phyloP scores from a whole-genome alignment of 306 rosid species.

The Medicago truncatula region DNA sequence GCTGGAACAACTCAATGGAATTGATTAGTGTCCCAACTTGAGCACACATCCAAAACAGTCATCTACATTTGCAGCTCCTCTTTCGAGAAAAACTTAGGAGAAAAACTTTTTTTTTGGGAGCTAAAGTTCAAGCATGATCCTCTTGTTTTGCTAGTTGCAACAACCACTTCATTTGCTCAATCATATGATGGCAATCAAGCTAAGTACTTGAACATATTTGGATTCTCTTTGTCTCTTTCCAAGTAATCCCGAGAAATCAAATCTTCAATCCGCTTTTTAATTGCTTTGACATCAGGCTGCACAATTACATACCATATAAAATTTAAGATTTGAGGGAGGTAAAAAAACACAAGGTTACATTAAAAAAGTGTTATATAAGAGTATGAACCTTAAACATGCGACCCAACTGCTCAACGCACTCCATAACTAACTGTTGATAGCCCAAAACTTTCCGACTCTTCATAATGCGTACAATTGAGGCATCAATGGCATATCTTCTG shows the following conservation, averaged over 20 bases:
- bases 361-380: conserved; percentile 1
- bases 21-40: conserved; percentile 52
- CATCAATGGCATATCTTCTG: conserved; percentile 94
- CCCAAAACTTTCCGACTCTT: conserved; percentile 85
- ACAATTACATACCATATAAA: conserved; percentile 25
- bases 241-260: conserved; percentile 94
- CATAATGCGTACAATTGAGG: conserved; percentile 95
- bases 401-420: conserved; percentile 92
- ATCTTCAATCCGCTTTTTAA: conserved; percentile 94
- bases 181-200: conserved; percentile 59
- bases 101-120: conserved; percentile 38
- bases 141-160: conserved; percentile 41
- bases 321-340: conserved; percentile 19
- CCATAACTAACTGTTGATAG: conserved; percentile 86
- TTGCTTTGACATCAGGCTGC: conserved; percentile 94
- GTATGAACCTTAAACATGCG: conserved; percentile 85
- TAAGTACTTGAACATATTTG: conserved; percentile 82
- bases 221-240: conserved; percentile 93
- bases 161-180: conserved; percentile 35
- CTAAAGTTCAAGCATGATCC: conserved; percentile 36
- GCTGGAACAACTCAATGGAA: conserved; percentile 44
- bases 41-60: conserved; percentile 46
- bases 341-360: conserved; percentile 6
- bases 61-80: conserved; percentile 47
- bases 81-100: conserved; percentile 45